These are phyloP conservation scores for Hydrangea macrophylla DNA, from an alignment of 148 eudicot species.

Conservation along the genomic window DNA sequence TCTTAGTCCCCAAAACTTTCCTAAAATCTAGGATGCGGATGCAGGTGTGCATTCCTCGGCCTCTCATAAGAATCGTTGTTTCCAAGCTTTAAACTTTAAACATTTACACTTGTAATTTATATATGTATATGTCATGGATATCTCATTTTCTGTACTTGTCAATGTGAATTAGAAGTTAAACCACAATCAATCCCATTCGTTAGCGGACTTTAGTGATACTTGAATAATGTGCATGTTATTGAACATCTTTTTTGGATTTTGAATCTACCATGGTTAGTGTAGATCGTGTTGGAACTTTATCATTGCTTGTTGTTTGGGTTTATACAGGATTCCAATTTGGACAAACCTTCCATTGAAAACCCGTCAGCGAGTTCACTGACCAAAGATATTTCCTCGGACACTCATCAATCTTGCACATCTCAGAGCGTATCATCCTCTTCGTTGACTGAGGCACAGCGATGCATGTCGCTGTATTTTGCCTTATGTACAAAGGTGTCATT, in stretches of 20 bases:
- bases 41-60: no score
- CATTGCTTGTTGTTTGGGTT: conserved; percentile 1
- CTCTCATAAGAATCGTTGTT: no score
- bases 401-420: conserved; percentile 32
- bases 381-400: conserved; percentile 40
- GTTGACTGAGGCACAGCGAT: conserved; percentile 61
- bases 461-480: conserved; percentile 95
- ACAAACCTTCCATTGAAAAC: conserved; percentile 36
- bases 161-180: background rate
- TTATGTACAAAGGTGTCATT: conserved; percentile 84
- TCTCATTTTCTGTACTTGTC: background rate
- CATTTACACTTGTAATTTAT: background rate
- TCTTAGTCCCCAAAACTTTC: no score
- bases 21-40: no score
- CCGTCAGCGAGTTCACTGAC: conserved; percentile 26
- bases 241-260: background rate
- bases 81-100: no score
- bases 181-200: background rate
- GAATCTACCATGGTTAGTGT: conserved; percentile 1
- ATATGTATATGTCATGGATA: background rate
- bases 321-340: conserved; percentile 47
- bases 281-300: conserved; percentile 1
- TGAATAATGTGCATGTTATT: background rate
- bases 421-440: conserved; percentile 44
- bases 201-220: background rate